These are phyloP conservation scores for Rhizopus sp. DNA, from an alignment of 371 early-diverging fungal genomes.

Conservation along the genomic window DNA sequence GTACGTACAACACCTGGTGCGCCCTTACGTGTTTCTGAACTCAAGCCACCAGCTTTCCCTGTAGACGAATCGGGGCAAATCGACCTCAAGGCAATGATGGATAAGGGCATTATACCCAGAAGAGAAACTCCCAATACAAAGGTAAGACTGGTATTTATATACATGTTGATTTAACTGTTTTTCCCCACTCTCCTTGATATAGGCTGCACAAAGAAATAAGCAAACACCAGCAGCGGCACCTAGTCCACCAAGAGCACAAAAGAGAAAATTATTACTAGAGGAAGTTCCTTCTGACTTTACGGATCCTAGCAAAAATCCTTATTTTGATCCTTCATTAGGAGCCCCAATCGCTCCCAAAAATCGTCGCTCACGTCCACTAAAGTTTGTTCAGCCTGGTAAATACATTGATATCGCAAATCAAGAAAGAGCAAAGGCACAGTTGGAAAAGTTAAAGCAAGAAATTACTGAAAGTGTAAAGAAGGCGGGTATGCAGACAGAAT, in stretches of 20 bases:
- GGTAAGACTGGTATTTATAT: slow-evolving; percentile 21
- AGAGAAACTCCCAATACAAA: slow-evolving; percentile 53
- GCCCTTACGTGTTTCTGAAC: slow-evolving; percentile 5
- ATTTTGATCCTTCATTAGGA: slow-evolving; percentile 75
- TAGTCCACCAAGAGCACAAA: slow-evolving; percentile 25
- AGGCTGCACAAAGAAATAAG: slow-evolving; percentile 48
- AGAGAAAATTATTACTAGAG: slow-evolving; percentile 38
- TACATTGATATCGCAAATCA: slow-evolving; percentile 81
- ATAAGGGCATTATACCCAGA: slow-evolving; percentile 55
- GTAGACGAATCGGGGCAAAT: slow-evolving; percentile 37
- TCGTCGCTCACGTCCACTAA: slow-evolving; percentile 62
- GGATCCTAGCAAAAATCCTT: slow-evolving; percentile 82
- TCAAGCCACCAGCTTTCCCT: slow-evolving; percentile 30
- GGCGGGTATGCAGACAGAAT: slow-evolving; percentile 82
- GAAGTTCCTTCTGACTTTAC: slow-evolving; percentile 46
- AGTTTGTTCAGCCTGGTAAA: slow-evolving; percentile 86
- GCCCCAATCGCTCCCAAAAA: slow-evolving; percentile 50
- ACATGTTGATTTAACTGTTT: neutral
- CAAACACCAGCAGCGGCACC: slow-evolving; percentile 18
- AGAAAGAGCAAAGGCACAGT: slow-evolving; percentile 72
- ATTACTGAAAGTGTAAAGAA: slow-evolving; percentile 82
- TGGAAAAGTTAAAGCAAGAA: slow-evolving; percentile 84
- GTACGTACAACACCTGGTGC: slow-evolving; percentile 1
- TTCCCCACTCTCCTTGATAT: neutral
- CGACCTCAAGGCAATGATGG: slow-evolving; percentile 54